Base-by-base conservation (phyloP, 2,329 filamentous ascomycete genomes). In the Colletotrichum tamarilloi region DNA sequence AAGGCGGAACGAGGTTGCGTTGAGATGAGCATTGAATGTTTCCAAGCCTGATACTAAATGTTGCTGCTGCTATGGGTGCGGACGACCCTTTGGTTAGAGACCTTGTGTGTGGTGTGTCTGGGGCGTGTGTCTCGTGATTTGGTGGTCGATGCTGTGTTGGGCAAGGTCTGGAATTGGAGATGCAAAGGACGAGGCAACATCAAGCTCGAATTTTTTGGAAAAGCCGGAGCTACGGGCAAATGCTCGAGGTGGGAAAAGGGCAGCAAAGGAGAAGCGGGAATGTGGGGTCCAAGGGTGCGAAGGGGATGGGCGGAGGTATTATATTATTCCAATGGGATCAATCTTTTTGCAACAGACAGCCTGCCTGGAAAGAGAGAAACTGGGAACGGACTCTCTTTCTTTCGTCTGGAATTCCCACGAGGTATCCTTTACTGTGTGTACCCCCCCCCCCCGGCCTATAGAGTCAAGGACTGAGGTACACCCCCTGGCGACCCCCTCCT, bases 11-110 rank as follows among this genome's bases (percentile, higher is more conserved):
- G 72, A 53, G 55, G 67, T 26, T 56, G 70, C 72, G 67, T 71
- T 74, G 68, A 67, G 72, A 72, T 72, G 72, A 72, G 72, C 72
- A 74, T 74, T 67, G 72, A 67, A 74, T 72, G 72, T 72, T 74
- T 74, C 58, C 72, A 58, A 70, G 56, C 22, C 28, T 32, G 58
- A 49, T 24, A 62, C 55, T 60, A 65, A 24, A 57, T 22, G 28
- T 19, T n/a, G 42, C 42, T 8, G 57, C 26, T 62, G 56, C 35
- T 46, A 70, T 70, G 70, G n/a, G 58, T 56, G 16, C 60, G 70
- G 66, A 62, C 62, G 58, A 53, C 14, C 16, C 38, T 42, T 42
- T 7, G 38, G 38, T 42, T 67, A 49, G 42, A 9, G 42, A 49
- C 16, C 16, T 65, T 22, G 42, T 46, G 66, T 46, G n/a, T 70